These are phyloP conservation scores for Triticum urartu DNA, from an alignment of 176 grass and related monocot genomes.

Conservation along the genomic window DNA sequence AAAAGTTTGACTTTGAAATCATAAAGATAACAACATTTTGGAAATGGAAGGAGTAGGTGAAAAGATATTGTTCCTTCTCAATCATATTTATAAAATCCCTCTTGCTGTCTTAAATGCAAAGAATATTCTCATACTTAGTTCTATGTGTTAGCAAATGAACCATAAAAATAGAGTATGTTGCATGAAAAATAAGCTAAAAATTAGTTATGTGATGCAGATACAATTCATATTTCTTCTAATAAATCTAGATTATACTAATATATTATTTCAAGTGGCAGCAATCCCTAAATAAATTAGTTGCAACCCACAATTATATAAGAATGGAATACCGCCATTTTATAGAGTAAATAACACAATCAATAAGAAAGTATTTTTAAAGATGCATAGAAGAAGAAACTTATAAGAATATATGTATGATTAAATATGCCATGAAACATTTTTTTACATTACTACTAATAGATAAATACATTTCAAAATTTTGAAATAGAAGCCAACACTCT, in stretches of 20 bases:
- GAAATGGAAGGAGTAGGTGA: background rate
- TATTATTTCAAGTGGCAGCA: background rate
- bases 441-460: no score
- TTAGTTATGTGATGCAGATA: background rate
- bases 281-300: no score
- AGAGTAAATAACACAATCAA: no score
- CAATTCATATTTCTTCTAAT: background rate
- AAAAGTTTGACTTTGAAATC: no score
- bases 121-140: background rate
- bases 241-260: background rate
- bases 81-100: background rate
- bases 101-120: background rate
- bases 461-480: no score
- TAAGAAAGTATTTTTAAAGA: no score
- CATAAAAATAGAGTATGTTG: background rate
- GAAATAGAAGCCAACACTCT: no score
- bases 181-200: background rate
- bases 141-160: background rate
- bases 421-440: no score
- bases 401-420: no score
- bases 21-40: no score
- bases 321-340: no score
- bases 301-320: no score
- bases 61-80: background rate
- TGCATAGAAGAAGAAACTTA: background rate